phyloP scores from a whole-genome alignment of 768 basidiomycete species.

The Sporobolomyces pararoseus region DNA sequence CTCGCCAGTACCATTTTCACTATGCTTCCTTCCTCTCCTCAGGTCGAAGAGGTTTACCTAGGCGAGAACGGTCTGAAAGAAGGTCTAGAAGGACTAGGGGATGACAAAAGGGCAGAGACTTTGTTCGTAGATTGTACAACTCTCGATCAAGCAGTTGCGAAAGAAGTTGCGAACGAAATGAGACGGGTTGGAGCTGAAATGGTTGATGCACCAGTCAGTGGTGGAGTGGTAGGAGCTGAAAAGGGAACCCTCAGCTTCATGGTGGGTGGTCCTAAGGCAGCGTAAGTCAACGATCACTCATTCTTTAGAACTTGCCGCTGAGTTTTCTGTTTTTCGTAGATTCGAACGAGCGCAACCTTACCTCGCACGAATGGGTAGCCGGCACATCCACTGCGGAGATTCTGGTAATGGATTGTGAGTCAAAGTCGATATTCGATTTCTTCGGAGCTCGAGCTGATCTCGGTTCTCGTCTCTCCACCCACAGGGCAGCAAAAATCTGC shows the following conservation, averaged over 20 bases:
- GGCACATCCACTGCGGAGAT: slow-evolving; percentile 75
- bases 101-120: slow-evolving; percentile 49
- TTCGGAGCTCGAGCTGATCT: no score
- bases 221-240: slow-evolving; percentile 81
- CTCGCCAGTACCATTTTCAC: slow-evolving; percentile 62
- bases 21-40: slow-evolving; percentile 87
- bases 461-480: no score
- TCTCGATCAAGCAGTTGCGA: slow-evolving; percentile 71
- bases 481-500: slow-evolving; percentile 74
- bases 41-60: slow-evolving; percentile 72
- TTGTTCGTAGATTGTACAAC: slow-evolving; percentile 88
- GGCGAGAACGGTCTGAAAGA: slow-evolving; percentile 63
- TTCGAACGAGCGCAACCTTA: slow-evolving; percentile 55
- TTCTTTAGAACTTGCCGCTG: no score
- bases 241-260: slow-evolving; percentile 87
- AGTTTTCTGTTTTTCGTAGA: not conserved
- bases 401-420: slow-evolving; percentile 66
- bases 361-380: slow-evolving; percentile 70
- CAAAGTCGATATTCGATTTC: not conserved
- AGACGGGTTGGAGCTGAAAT: slow-evolving; percentile 61
- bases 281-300: no score
- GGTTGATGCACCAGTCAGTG: slow-evolving; percentile 92
- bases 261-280: slow-evolving; percentile 67
- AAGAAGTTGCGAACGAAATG: slow-evolving; percentile 57
- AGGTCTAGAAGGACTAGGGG: slow-evolving; percentile 56